Conservation (phyloP, 2,329 filamentous ascomycete genomes). For the Xylariaceae sp. region DNA sequence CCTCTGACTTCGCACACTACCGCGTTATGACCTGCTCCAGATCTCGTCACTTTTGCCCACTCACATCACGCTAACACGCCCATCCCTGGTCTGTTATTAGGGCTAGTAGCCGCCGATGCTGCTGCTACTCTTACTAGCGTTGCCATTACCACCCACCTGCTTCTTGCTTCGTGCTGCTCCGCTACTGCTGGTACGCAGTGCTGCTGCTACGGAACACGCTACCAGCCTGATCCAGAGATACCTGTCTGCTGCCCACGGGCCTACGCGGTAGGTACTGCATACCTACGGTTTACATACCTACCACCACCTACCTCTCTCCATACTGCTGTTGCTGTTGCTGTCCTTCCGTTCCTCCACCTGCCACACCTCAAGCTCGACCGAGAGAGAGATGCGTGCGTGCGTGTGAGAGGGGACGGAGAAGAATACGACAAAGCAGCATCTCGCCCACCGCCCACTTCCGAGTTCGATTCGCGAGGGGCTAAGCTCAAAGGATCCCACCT, state of each 20-base stretch:
- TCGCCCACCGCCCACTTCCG: conserved; percentile 15
- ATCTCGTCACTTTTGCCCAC: conserved; percentile 18
- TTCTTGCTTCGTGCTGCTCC: not conserved
- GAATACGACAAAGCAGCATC: conserved; percentile 10
- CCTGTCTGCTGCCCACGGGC: too few species aligned
- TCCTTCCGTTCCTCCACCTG: conserved; percentile 13
- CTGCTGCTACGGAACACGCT: not conserved
- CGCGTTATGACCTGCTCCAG: not conserved
- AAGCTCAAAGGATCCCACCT: not conserved
- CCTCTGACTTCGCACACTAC: not conserved
- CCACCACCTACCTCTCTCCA: not conserved
- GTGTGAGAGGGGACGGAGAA: conserved; percentile 16
- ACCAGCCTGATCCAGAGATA: too few species aligned
- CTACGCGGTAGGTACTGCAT: not conserved
- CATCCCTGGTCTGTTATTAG: conserved; percentile 4
- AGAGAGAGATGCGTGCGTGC: conserved; percentile 1
- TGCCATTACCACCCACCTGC: not conserved
- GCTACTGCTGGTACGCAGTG: not conserved
- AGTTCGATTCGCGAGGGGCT: conserved; percentile 11
- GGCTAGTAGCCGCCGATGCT: conserved; percentile 8
- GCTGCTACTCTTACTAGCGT: not conserved
- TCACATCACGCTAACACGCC: conserved; percentile 12
- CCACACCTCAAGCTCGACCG: conserved; percentile 22
- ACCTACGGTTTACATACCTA: conserved; percentile 1
- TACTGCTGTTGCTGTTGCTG: not conserved